Percentiles rank a stretch among this genome's conserved stretches.
These are phyloP conservation scores for Cladorrhinum sp. DNA, from an alignment of 2,329 filamentous ascomycete genomes.

Conservation along the genomic window DNA sequence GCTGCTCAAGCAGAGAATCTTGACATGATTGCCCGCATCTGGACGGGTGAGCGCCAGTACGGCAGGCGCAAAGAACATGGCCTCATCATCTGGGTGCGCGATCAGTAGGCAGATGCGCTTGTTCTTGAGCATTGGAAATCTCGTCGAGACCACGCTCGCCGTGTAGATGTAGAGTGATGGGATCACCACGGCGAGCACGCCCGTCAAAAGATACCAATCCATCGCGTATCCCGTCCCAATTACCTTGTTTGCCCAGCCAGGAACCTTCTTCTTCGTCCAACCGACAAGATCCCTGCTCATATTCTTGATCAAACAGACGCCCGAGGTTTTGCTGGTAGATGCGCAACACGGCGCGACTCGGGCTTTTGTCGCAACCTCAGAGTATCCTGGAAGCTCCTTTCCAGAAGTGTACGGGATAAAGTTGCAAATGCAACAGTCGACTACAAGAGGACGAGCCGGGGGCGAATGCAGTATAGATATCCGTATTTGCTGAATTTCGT, in stretches of 20 bases:
- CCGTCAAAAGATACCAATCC: conserved; percentile 26
- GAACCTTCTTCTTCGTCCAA: neutral
- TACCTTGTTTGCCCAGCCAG: neutral
- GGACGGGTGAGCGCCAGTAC: conserved; percentile 80
- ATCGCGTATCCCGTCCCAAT: conserved; percentile 20
- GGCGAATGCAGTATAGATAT: too few species aligned
- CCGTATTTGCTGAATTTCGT: neutral
- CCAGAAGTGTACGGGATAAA: too few species aligned
- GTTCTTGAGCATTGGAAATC: conserved; percentile 67
- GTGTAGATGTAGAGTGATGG: conserved; percentile 54
- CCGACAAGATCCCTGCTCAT: neutral
- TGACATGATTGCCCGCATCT: conserved; percentile 81
- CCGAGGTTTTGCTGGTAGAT: neutral
- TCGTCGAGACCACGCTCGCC: conserved; percentile 43
- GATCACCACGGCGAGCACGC: conserved; percentile 38
- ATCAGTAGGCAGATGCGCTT: conserved; percentile 91
- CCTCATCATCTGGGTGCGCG: conserved; percentile 96
- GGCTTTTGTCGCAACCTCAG: neutral
- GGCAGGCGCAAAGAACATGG: conserved; percentile 97
- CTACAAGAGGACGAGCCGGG: too few species aligned
- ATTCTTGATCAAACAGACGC: neutral
- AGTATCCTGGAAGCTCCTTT: neutral
- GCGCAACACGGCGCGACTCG: neutral
- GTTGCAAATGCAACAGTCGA: too few species aligned
- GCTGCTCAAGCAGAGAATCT: conserved; percentile 88